Evolutionary conservation across 768 basidiomycete species (phyloP).

Genomic region (Tricholoma flavovirens): DNA sequence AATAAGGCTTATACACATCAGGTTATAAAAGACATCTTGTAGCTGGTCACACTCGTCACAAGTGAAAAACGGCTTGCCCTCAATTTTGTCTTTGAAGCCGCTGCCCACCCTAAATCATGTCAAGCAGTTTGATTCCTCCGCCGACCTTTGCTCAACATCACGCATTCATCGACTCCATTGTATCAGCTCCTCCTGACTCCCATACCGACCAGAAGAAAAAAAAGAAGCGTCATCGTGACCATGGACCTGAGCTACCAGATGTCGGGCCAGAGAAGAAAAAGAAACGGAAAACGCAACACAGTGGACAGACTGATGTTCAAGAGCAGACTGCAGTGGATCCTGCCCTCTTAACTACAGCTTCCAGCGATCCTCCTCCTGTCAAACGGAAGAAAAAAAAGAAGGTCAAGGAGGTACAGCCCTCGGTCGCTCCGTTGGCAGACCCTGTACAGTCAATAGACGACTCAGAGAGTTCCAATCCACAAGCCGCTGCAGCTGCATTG

Average conservation of each 20-base stretch:
- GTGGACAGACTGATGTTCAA: slow-evolving; percentile 1
- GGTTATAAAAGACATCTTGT: no score
- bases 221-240: slow-evolving; percentile 31
- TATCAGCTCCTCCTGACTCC: not conserved
- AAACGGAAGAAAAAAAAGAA: slow-evolving; percentile 27
- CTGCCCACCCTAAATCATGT: slow-evolving; percentile 42
- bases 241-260: slow-evolving; percentile 13
- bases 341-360: not conserved
- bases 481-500: slow-evolving; percentile 51
- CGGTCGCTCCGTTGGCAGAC: slow-evolving; percentile 10
- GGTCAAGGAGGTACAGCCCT: slow-evolving; percentile 30
- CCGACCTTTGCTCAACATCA: slow-evolving; percentile 2
- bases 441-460: slow-evolving; percentile 18
- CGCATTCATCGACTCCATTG: slow-evolving; percentile 1
- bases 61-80: slow-evolving; percentile 5
- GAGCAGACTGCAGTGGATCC: slow-evolving; percentile 4
- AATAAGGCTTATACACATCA: no score
- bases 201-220: slow-evolving; percentile 29
- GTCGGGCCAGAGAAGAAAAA: slow-evolving; percentile 18
- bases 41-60: slow-evolving; percentile 8
- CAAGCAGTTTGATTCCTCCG: slow-evolving; percentile 2
- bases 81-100: slow-evolving; percentile 7
- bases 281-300: slow-evolving; percentile 30
- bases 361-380: slow-evolving; percentile 3
- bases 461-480: slow-evolving; percentile 27